phyloP scores from a whole-genome alignment of 148 eudicot species.

The Cornus kousa region DNA sequence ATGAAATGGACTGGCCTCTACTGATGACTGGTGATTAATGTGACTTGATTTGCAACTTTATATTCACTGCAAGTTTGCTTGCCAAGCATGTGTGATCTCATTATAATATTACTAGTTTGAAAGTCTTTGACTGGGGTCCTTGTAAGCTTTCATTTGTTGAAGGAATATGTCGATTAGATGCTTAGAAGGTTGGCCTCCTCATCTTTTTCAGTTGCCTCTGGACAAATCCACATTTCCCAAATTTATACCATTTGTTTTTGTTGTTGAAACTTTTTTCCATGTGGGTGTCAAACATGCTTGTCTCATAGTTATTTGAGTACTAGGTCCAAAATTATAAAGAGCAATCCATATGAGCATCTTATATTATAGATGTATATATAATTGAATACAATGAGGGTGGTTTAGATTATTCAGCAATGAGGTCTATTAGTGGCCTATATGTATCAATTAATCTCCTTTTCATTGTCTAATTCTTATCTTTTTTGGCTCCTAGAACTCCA shows the following conservation, averaged over 20 bases:
- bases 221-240: no score
- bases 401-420: no score
- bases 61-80: neutral
- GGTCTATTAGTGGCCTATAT: no score
- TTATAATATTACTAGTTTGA: neutral
- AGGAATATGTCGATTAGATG: neutral
- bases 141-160: neutral
- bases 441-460: no score
- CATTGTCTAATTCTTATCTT: no score
- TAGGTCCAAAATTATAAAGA: no score
- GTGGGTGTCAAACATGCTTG: no score
- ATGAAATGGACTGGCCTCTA: conserved; percentile 1
- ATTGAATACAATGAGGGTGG: no score
- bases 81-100: neutral
- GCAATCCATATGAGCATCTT: no score
- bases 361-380: no score
- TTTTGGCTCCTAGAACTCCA: no score
- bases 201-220: neutral
- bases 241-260: neutral
- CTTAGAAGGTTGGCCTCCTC: neutral
- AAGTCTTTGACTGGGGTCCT: neutral
- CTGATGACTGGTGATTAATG: neutral
- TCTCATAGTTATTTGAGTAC: no score
- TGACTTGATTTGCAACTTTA: neutral
- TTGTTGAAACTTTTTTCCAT: neutral